Evolutionary conservation across 1,284 basidiomycete species (phyloP), one percentile per base, ranked within the genome.

Genomic region (Apiotrichum sp.): DNA sequence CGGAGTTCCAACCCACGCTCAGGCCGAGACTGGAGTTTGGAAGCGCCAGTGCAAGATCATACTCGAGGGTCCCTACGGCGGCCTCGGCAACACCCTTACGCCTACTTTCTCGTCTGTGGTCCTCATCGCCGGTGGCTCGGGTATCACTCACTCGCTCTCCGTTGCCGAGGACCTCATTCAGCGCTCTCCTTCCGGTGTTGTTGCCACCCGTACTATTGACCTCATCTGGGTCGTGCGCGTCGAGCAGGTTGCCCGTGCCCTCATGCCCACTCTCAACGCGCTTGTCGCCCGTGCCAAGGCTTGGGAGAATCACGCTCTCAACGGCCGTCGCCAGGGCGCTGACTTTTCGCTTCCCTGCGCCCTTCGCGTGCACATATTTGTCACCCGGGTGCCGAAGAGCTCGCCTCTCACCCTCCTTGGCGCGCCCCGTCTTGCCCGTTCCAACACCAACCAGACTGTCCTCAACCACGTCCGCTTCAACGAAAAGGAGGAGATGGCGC

Each of bases 31-130:
- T 16, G 55, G 59, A 22, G 51, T 48, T 4, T 45, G 52, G 54
- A 43, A 40, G 47, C 36, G 50, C 14, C 48, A 50, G 1, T 62
- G 58, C 4, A 63, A 58, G 1, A 60, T 75, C 14, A 59, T 71
- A 31, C 31, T 74, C 31, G 72, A 76, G 56, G 76, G 76, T 4
- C 76, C 76, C 0, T 75, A 73, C 45, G 75, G 73, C 31, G 76
- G 68, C 7, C 52, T 68, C 14, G 75, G 67, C 43, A 68, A 77
- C 59, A 73, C 68, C 6, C 53, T 77, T 7, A 58, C 70, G 11
- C 58, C 65, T 2, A 66, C 72, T 2, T 78, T 73, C 61, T 72
- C 72, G 0, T 69, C 68, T 0, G 59, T 75, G n/a, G 47, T 74
- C 40, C 65, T 76, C 9, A 51, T 74, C 7, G 71, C 73, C 16